A percentile compares a stretch with the other conserved stretches of the same genome.
phyloP scores from a whole-genome alignment of 805 yeast species.

The Ogataea populi-albae region DNA sequence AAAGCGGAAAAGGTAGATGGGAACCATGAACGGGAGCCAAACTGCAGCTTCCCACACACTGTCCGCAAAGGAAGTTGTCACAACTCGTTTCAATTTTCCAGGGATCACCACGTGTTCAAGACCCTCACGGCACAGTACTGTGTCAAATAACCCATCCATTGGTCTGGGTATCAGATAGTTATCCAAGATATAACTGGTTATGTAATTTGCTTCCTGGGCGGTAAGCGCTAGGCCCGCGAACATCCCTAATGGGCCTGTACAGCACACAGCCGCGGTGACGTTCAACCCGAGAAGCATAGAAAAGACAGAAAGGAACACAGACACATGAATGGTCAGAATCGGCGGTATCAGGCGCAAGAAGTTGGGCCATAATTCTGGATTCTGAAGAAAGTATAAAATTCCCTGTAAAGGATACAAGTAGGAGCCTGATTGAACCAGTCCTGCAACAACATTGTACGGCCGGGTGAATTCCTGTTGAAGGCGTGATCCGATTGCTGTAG shows the following conservation, averaged over 20 bases:
- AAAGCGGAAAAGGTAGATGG: slow-evolving; percentile 7
- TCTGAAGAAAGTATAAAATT: slow-evolving; percentile 22
- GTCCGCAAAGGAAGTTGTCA: slow-evolving; percentile 26
- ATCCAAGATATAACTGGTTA: slow-evolving; percentile 24
- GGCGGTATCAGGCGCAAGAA: slow-evolving; percentile 25
- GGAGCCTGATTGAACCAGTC: slow-evolving; percentile 16
- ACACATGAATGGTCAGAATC: slow-evolving; percentile 18
- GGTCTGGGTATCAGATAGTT: slow-evolving; percentile 26
- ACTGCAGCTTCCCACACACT: slow-evolving; percentile 12
- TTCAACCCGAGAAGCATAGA: slow-evolving; percentile 25
- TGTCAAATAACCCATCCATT: slow-evolving; percentile 26
- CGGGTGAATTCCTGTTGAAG: slow-evolving; percentile 20
- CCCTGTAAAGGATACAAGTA: slow-evolving; percentile 27
- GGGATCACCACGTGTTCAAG: slow-evolving; percentile 31
- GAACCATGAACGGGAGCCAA: slow-evolving; percentile 19
- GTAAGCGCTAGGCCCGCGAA: slow-evolving; percentile 23
- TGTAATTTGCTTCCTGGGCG: slow-evolving; percentile 24
- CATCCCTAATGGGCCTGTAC: slow-evolving; percentile 30
- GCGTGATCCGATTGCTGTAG: slow-evolving; percentile 17
- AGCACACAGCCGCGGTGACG: slow-evolving; percentile 16
- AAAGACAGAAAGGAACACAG: slow-evolving; percentile 19
- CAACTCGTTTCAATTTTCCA: slow-evolving; percentile 32
- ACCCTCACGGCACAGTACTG: slow-evolving; percentile 27
- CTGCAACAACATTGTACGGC: slow-evolving; percentile 19
- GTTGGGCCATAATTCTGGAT: slow-evolving; percentile 27